Evolutionary conservation across 495 filamentous ascomycete species (phyloP), one percentile per base, ranked within the genome.

Genomic region (Trichoderma reesei): DNA sequence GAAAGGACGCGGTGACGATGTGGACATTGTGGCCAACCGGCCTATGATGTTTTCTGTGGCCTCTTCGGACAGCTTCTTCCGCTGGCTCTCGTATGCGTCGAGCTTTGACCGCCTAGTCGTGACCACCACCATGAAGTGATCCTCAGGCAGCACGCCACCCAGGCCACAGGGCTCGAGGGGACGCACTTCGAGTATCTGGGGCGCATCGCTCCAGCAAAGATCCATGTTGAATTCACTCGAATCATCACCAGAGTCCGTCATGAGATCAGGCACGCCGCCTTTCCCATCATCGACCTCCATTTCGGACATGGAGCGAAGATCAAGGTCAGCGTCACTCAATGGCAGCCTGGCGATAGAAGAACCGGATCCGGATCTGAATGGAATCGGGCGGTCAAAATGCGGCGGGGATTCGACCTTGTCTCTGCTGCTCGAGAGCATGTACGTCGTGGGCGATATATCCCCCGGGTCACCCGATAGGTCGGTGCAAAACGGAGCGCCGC

Each of bases 401-500:
- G 61, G 48, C 20, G 64, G 56, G n/a, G 65, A 56, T 44, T 41
- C 65, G 59, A 65, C 5, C 59, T 67, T 39, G 11, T 9, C 61
- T 48, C 68, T 68, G 3, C 72, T 74, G 26, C 67, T 72, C 60
- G 74, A 78, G 18, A 71, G 73, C 70, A 77, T 76, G 68, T 73
- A 76, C 1, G 69, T 76, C 63, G 65, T 70, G 56, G 71, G 71
- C 5, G 72, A 81, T 39, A 69, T 66, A 64, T 71, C 76, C 62
- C 69, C 72, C 54, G 76, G 73, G 68, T 90, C 85, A n/a, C 85
- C 82, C 59, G 84, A 88, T 5, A 92, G 79, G 75, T 93, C 90
- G 13, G 86, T 90, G 72, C 84, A 91, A 71, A 92, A 93, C 1
- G 78, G 80, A 6, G 86, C 85, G 33, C 84, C 83, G 63, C 86